Percentiles rank a stretch among this genome's conserved stretches.
Evolutionary conservation across 192 early-diverging fungal genomes (phyloP).

Genomic region (Coemansia sp.): DNA sequence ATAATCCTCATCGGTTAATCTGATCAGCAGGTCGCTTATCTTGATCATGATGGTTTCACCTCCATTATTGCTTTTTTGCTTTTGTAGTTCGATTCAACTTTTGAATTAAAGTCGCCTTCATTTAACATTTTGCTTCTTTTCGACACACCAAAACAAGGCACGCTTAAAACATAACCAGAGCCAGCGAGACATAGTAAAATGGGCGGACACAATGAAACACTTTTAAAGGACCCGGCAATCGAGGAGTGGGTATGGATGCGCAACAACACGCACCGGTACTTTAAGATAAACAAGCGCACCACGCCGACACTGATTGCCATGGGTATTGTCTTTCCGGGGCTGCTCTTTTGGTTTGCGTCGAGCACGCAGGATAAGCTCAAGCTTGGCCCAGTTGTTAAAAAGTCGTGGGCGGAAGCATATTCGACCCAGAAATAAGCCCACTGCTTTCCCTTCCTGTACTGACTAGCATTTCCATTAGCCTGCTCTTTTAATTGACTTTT

Average conservation of each 20-base stretch:
- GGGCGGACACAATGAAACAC: slow-evolving; percentile 47
- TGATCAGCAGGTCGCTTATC: neutral
- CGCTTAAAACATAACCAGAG: neutral
- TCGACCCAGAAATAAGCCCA: slow-evolving; percentile 18
- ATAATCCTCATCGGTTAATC: neutral
- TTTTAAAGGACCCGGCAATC: slow-evolving; percentile 55
- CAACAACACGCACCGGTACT: slow-evolving; percentile 53
- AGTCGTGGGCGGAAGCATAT: slow-evolving; percentile 48
- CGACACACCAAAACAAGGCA: no score
- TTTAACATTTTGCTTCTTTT: no score
- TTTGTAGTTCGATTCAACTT: slow-evolving; percentile 3
- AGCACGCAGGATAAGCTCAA: slow-evolving; percentile 34
- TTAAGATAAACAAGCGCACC: slow-evolving; percentile 50
- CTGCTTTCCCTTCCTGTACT: neutral
- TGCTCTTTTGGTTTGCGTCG: slow-evolving; percentile 22
- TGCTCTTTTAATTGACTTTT: neutral
- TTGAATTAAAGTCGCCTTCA: neutral
- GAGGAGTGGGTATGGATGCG: slow-evolving; percentile 58
- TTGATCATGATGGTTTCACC: neutral
- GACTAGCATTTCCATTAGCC: neutral
- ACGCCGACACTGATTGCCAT: slow-evolving; percentile 42
- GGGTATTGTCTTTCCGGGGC: slow-evolving; percentile 38
- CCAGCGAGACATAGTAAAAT: slow-evolving; percentile 14
- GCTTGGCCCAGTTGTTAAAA: slow-evolving; percentile 40
- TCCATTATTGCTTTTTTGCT: neutral